Evolutionary conservation across 1,284 basidiomycete species (phyloP).

Genomic region (Fomes fomentarius): DNA sequence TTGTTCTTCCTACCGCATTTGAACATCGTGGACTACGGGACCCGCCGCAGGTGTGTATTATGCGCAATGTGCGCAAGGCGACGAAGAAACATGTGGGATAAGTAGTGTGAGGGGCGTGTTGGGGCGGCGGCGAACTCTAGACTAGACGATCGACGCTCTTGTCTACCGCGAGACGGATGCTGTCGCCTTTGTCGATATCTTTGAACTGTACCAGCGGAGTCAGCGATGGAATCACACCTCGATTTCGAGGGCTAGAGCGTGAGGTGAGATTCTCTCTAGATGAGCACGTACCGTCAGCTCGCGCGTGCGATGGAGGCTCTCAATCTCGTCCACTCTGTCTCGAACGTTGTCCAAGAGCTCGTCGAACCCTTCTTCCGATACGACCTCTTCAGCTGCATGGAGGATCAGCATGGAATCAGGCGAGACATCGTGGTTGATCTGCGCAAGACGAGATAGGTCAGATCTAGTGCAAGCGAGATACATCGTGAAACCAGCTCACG

Average conservation of each 20-base stretch:
- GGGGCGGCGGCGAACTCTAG: slow-evolving; percentile 8
- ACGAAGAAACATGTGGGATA: slow-evolving; percentile 5
- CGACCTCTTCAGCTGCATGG: slow-evolving; percentile 69
- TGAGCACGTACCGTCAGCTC: slow-evolving; percentile 62
- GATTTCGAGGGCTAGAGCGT: neutral
- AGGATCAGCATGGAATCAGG: slow-evolving; percentile 80
- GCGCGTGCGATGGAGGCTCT: slow-evolving; percentile 71
- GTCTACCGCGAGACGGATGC: slow-evolving; percentile 60
- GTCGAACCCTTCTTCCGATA: slow-evolving; percentile 73
- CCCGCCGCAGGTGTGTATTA: neutral
- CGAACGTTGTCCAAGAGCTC: slow-evolving; percentile 71
- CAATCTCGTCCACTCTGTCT: slow-evolving; percentile 75
- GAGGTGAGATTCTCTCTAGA: neutral
- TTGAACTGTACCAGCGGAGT: slow-evolving; percentile 55
- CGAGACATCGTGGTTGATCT: slow-evolving; percentile 77
- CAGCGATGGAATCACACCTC: neutral
- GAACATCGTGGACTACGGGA: neutral
- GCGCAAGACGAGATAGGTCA: slow-evolving; percentile 6
- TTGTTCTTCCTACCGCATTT: neutral
- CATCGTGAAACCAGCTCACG: slow-evolving; percentile 43
- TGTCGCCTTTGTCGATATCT: slow-evolving; percentile 61
- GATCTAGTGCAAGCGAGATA: slow-evolving; percentile 1
- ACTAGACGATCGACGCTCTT: slow-evolving; percentile 50
- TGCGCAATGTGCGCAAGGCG: neutral
- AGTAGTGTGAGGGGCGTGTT: neutral